A percentile compares a stretch with the other conserved stretches of the same genome.
phyloP scores from a whole-genome alignment of 257 asterid species.

The Salvia rosmarinus region DNA sequence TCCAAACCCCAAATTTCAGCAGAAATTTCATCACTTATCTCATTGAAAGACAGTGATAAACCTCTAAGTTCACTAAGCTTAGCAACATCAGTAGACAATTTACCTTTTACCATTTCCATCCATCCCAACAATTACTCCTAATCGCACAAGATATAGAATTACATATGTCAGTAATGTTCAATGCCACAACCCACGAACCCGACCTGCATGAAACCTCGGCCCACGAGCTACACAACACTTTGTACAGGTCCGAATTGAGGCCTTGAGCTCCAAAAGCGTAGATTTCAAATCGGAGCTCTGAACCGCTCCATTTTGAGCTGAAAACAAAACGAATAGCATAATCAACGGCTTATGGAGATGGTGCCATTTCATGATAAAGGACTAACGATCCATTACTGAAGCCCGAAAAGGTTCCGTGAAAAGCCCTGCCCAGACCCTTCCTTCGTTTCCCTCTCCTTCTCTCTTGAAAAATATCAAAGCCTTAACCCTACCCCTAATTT shows the following conservation, averaged over 20 bases:
- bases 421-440: slow-evolving; percentile 34
- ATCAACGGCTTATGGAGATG: slow-evolving; percentile 54
- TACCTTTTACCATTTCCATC: slow-evolving; percentile 49
- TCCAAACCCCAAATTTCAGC: slow-evolving; percentile 74
- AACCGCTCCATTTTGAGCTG: slow-evolving; percentile 48
- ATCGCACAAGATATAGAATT: slow-evolving; percentile 68
- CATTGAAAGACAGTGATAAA: slow-evolving; percentile 78
- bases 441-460: slow-evolving; percentile 24
- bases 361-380: slow-evolving; percentile 59
- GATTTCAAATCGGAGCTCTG: slow-evolving; percentile 62
- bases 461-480: slow-evolving; percentile 31
- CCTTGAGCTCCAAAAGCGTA: slow-evolving; percentile 79
- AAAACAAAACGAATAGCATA: slow-evolving; percentile 49
- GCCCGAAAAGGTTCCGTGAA: slow-evolving; percentile 56
- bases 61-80: slow-evolving; percentile 63
- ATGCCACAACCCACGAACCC: slow-evolving; percentile 64
- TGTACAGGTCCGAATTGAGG: slow-evolving; percentile 65
- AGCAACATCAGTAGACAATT: slow-evolving; percentile 54
- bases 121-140: slow-evolving; percentile 66
- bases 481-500: slow-evolving; percentile 62
- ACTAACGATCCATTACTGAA: slow-evolving; percentile 67
- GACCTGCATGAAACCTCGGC: slow-evolving; percentile 70
- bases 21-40: slow-evolving; percentile 74
- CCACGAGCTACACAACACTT: slow-evolving; percentile 70
- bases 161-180: slow-evolving; percentile 85